Conservation (phyloP, 2,329 filamentous ascomycete species). For the Penicillium sp. region DNA sequence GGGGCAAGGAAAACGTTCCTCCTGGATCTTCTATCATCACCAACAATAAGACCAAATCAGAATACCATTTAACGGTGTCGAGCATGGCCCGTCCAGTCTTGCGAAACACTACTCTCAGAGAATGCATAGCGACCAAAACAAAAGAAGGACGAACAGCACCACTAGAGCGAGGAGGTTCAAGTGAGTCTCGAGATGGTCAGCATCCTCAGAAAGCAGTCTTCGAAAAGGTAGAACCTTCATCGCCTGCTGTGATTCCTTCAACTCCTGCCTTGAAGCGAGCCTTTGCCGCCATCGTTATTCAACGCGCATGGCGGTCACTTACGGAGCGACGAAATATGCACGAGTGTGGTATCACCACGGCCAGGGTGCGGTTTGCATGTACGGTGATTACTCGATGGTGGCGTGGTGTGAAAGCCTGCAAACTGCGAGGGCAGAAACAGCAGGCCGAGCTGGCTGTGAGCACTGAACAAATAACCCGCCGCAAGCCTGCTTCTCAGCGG, state of each 20-base stretch:
- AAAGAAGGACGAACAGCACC: background rate
- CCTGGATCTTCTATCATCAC: constrained; percentile 39
- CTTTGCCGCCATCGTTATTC: constrained; percentile 52
- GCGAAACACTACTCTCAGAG: background rate
- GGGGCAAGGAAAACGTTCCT: constrained; percentile 62
- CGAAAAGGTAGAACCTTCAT: background rate
- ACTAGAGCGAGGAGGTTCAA: constrained; percentile 7
- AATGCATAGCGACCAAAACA: background rate
- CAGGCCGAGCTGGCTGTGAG: too few relatives aligned
- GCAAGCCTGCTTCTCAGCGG: background rate
- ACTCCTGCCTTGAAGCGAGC: constrained; percentile 49
- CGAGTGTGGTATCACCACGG: constrained; percentile 33
- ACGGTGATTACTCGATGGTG: constrained; percentile 36
- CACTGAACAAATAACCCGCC: background rate
- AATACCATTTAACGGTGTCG: background rate
- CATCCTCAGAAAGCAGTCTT: background rate
- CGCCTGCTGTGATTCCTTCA: constrained; percentile 55
- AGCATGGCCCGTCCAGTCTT: background rate
- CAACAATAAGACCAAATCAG: constrained; percentile 19
- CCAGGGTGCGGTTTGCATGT: constrained; percentile 44
- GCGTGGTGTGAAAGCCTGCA: constrained; percentile 25
- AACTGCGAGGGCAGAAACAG: constrained; percentile 6
- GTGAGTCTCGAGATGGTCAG: constrained; percentile 13
- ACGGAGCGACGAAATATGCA: constrained; percentile 17
- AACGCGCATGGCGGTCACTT: constrained; percentile 49